Evolutionary conservation across 768 basidiomycete genomes (phyloP), one percentile per base, ranked within the genome.

Genomic region (Tylopilus plumbeoviolaceoides): DNA sequence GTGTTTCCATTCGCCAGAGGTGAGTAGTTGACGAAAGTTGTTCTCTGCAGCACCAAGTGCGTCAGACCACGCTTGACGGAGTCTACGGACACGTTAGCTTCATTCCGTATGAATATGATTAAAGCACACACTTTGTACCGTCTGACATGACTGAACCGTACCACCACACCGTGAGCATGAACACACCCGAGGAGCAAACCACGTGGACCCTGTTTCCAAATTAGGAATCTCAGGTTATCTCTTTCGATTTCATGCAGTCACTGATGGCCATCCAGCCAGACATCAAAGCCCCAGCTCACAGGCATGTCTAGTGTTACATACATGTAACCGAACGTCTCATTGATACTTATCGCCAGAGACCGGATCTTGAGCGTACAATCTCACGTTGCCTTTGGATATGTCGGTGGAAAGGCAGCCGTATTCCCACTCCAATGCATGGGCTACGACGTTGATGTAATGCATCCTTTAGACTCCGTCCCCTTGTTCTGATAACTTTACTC

Each of bases 361-460:
- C 77, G 94, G 23, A 80, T 98, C 9, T 76, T 98, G 39, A 93
- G 91, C 61, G 82, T 98, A 46, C 95, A 98, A 62, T 92, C 89
- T 3, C 95, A 98, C 63, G 95, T 98, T 53, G 83, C 87, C 10
- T 91, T 85, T 59, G 95, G 95, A 44, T 98, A 95, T 63, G 95
- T 95, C 7, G 95, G 95, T 53, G 85, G 85, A 25, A 89, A 89
- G 66, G 87, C 86, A 9, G 86, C 87, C 0, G 79, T 83, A 6
- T 89, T 88, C 61, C 85, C 87, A 1, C 82, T 83, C 58, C 95
- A 82, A 76, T 91, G 78, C 55, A 80, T 98, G 42, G 95, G 93
- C 11, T 98, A 87, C 70, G 93, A 99, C 59, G 95, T 98, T 42
- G 97, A 99, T 75, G 92, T 91, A 23, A 21, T 18, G 17, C 33